Conservation (phyloP, 257 asterid species). For the Parsonsia alboflavescens region DNA sequence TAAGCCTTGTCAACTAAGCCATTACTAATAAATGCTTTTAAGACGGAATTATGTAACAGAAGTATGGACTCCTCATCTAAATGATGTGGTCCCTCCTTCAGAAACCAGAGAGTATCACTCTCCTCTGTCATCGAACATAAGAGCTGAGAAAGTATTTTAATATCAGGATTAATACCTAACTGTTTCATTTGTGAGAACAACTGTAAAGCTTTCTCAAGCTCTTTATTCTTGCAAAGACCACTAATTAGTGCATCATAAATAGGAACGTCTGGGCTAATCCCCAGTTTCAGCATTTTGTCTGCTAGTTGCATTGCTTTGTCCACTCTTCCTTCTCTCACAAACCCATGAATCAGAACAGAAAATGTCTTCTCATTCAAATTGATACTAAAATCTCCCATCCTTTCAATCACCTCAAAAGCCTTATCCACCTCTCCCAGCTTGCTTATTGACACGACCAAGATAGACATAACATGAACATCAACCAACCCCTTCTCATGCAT, state of each 20-base stretch:
- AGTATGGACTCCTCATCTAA: constrained; percentile 39
- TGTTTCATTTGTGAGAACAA: constrained; percentile 50
- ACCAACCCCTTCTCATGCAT: constrained; percentile 60
- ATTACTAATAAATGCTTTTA: constrained; percentile 47
- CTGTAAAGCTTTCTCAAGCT: constrained; percentile 44
- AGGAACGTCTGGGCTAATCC: constrained; percentile 53
- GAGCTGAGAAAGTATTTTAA: constrained; percentile 44
- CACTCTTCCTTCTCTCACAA: constrained; percentile 49
- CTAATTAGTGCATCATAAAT: constrained; percentile 62
- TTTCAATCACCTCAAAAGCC: constrained; percentile 66
- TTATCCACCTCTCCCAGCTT: constrained; percentile 62
- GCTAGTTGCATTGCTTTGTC: constrained; percentile 64
- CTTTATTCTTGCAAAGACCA: constrained; percentile 54
- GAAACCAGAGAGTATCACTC: constrained; percentile 39
- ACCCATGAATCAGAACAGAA: constrained; percentile 70
- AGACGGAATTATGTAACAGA: constrained; percentile 40
- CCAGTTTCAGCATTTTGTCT: constrained; percentile 51
- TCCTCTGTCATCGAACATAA: constrained; percentile 43
- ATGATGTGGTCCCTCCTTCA: constrained; percentile 38
- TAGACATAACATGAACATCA: constrained; percentile 64
- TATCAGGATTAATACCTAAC: constrained; percentile 58
- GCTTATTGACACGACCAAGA: constrained; percentile 58
- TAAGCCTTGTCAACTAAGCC: constrained; percentile 60
- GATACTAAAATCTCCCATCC: constrained; percentile 51
- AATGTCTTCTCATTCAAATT: constrained; percentile 66